Evolutionary conservation across 805 yeast genomes (phyloP).

Genomic region (Suhomyces sp.): DNA sequence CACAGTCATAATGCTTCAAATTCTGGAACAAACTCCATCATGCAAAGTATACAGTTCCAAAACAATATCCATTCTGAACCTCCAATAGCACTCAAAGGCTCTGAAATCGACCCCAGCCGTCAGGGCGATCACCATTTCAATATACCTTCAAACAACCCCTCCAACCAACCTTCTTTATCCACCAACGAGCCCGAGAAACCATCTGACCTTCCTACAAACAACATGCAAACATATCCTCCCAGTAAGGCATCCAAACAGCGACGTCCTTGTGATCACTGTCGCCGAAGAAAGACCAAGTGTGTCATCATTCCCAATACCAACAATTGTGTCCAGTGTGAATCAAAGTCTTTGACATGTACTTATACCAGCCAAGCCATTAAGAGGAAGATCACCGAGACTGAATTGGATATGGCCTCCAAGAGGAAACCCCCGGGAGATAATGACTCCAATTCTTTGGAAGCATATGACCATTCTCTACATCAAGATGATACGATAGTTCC

Average conservation of each 20-base stretch:
- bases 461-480: constrained; percentile 2
- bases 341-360: constrained; percentile 71
- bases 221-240: background rate
- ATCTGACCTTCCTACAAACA: background rate
- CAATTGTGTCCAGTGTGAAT: constrained; percentile 74
- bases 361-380: constrained; percentile 56
- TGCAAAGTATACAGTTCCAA: constrained; percentile 32
- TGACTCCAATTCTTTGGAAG: constrained; percentile 1
- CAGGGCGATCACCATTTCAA: background rate
- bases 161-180: background rate
- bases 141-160: background rate
- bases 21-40: constrained; percentile 18
- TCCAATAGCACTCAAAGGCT: background rate
- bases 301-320: constrained; percentile 60
- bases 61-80: constrained; percentile 20
- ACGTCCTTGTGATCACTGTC: constrained; percentile 82
- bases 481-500: constrained; percentile 22
- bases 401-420: constrained; percentile 12
- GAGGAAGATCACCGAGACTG: constrained; percentile 26
- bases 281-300: constrained; percentile 77
- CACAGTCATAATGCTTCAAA: background rate
- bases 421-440: constrained; percentile 10
- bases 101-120: background rate
- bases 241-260: constrained; percentile 35
- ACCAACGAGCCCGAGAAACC: background rate